Conservation (phyloP, 2,329 filamentous ascomycete species). For the Aspergillus sp. region DNA sequence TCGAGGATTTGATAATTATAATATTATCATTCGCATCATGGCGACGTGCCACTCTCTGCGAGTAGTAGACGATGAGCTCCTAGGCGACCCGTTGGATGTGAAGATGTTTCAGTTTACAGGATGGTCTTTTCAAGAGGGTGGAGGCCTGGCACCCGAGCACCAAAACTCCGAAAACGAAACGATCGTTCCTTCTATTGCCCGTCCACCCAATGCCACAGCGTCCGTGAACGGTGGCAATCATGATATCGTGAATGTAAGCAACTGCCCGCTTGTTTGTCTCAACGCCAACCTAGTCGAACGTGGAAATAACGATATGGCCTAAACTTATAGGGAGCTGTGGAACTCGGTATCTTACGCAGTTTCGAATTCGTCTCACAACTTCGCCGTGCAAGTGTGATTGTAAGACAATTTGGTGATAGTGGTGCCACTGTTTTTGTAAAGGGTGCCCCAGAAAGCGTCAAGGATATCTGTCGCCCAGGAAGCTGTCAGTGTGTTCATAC, state of each 20-base stretch:
- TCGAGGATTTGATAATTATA: conserved; percentile 60
- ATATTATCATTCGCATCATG: conserved; percentile 87
- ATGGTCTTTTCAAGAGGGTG: conserved; percentile 85
- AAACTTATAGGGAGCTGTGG: conserved; percentile 54
- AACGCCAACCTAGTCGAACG: neutral
- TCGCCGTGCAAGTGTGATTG: conserved; percentile 87
- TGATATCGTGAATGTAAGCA: conserved; percentile 23
- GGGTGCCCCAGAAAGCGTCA: conserved; percentile 94
- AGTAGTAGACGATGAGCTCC: conserved; percentile 79
- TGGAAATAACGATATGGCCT: neutral
- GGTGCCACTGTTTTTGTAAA: conserved; percentile 92
- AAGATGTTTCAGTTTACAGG: conserved; percentile 98
- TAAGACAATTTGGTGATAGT: conserved; percentile 80
- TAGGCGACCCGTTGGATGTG: conserved; percentile 90
- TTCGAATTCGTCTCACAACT: conserved; percentile 97
- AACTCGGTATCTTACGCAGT: conserved; percentile 84
- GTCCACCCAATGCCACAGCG: conserved; percentile 64
- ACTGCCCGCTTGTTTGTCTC: neutral
- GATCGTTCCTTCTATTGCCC: conserved; percentile 73
- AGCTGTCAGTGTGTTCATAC: conserved; percentile 61
- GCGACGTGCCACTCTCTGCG: conserved; percentile 93
- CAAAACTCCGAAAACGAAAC: conserved; percentile 76
- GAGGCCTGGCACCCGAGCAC: conserved; percentile 65
- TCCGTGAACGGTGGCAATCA: conserved; percentile 50
- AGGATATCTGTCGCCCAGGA: conserved; percentile 81